Conservation (phyloP, 371 early-diverging fungal species). For the Vairimorpha necatrix region DNA sequence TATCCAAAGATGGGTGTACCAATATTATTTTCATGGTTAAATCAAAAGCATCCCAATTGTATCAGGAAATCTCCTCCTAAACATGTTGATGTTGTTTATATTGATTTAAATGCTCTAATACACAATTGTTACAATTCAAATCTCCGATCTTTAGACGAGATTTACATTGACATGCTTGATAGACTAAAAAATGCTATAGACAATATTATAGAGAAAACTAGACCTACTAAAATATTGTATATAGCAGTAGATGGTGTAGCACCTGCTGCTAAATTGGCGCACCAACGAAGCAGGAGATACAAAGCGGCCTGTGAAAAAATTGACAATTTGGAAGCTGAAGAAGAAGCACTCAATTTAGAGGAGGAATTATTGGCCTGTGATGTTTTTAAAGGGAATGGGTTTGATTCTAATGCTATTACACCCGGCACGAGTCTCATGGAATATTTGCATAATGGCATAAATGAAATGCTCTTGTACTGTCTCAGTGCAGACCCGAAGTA, state of each 20-base stretch:
- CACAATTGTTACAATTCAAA: conserved; percentile 88
- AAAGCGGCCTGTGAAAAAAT: conserved; percentile 68
- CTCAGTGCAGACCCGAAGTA: conserved; percentile 78
- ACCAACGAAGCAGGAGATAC: conserved; percentile 94
- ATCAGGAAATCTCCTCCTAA: conserved; percentile 70
- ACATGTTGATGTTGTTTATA: conserved; percentile 89
- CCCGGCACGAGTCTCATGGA: conserved; percentile 99
- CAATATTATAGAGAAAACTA: conserved; percentile 76
- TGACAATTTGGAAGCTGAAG: background rate
- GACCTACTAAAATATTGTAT: conserved; percentile 84
- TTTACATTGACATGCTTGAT: conserved; percentile 29
- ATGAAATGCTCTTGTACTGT: conserved; percentile 79
- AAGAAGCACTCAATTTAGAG: background rate
- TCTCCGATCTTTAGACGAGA: conserved; percentile 23
- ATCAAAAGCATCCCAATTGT: conserved; percentile 75
- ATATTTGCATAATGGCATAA: conserved; percentile 73
- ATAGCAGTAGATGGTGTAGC: conserved; percentile 98
- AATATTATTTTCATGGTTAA: conserved; percentile 73
- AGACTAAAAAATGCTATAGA: conserved; percentile 81
- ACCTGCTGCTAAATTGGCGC: conserved; percentile 97
- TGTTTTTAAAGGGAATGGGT: conserved; percentile 64
- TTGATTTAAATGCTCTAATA: conserved; percentile 98
- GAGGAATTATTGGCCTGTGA: conserved; percentile 60
- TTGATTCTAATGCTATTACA: conserved; percentile 96
- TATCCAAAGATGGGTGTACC: conserved; percentile 66